Conservation (phyloP, 441 rosid species). For the Arabidopsis lyrata region DNA sequence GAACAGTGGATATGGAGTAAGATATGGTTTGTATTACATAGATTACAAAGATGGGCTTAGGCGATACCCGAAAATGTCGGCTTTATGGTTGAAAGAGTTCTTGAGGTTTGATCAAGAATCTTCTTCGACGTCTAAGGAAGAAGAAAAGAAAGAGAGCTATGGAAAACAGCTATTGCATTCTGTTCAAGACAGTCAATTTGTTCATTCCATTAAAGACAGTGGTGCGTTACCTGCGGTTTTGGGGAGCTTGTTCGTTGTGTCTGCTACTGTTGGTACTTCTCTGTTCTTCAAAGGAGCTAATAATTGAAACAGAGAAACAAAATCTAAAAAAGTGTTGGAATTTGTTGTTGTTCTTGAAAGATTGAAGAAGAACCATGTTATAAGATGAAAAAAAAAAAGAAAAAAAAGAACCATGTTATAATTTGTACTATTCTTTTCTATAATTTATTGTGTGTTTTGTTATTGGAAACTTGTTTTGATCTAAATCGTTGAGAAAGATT, state of each 20-base stretch:
- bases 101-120: slow-evolving; percentile 39
- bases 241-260: slow-evolving; percentile 45
- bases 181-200: slow-evolving; percentile 38
- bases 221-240: slow-evolving; percentile 40
- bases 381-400: too few species aligned
- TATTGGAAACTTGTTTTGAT: slow-evolving; percentile 22
- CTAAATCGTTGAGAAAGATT: neutral
- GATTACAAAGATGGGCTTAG: slow-evolving; percentile 44
- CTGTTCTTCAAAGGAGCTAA: slow-evolving; percentile 42
- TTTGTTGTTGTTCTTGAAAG: neutral
- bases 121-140: slow-evolving; percentile 24
- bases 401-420: neutral
- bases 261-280: slow-evolving; percentile 45
- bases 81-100: slow-evolving; percentile 45
- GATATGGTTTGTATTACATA: slow-evolving; percentile 46
- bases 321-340: neutral
- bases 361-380: too few species aligned
- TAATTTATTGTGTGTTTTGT: neutral
- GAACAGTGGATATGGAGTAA: slow-evolving; percentile 45
- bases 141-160: slow-evolving; percentile 43
- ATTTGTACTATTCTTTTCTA: slow-evolving; percentile 13
- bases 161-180: slow-evolving; percentile 36
- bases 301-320: slow-evolving; percentile 26
- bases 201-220: slow-evolving; percentile 34
- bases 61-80: slow-evolving; percentile 44